Conservation (phyloP, 2,329 filamentous ascomycete species). For the Bisporella sp. region DNA sequence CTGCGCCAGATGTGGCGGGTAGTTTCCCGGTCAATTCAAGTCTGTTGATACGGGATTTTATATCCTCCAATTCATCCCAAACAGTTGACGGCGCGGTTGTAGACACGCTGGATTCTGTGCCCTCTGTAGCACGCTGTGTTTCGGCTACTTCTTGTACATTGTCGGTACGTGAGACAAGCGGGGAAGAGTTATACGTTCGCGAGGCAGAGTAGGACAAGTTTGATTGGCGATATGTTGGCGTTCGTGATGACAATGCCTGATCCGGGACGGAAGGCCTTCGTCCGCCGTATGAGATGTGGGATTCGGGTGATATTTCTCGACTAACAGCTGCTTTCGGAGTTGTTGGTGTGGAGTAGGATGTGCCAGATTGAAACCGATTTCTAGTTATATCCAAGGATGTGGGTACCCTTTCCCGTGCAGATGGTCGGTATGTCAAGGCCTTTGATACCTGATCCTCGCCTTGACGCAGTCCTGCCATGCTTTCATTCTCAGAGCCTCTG, state of each 20-base stretch:
- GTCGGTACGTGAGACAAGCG: conserved; percentile 42
- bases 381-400: conserved; percentile 16
- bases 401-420: conserved; percentile 15
- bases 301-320: conserved; percentile 23
- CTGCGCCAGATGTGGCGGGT: conserved; percentile 73
- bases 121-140: conserved; percentile 45
- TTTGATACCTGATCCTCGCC: conserved; percentile 21
- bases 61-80: conserved; percentile 94
- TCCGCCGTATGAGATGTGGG: conserved; percentile 15
- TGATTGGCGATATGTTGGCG: conserved; percentile 25
- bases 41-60: conserved; percentile 87
- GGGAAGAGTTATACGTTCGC: conserved; percentile 45
- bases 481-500: conserved; percentile 23
- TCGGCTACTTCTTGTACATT: conserved; percentile 37
- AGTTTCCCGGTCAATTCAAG: conserved; percentile 86
- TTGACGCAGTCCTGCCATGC: conserved; percentile 10
- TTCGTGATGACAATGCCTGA: conserved; percentile 14
- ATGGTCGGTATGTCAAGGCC: conserved; percentile 20
- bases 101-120: conserved; percentile 80
- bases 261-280: conserved; percentile 21
- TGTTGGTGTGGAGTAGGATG: conserved; percentile 20
- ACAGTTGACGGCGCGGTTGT: conserved; percentile 87
- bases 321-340: conserved; percentile 18
- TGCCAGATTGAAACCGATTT: conserved; percentile 16
- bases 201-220: conserved; percentile 26